Base-by-base conservation (phyloP, 2,329 filamentous ascomycete species). In the Dothistroma pini region DNA sequence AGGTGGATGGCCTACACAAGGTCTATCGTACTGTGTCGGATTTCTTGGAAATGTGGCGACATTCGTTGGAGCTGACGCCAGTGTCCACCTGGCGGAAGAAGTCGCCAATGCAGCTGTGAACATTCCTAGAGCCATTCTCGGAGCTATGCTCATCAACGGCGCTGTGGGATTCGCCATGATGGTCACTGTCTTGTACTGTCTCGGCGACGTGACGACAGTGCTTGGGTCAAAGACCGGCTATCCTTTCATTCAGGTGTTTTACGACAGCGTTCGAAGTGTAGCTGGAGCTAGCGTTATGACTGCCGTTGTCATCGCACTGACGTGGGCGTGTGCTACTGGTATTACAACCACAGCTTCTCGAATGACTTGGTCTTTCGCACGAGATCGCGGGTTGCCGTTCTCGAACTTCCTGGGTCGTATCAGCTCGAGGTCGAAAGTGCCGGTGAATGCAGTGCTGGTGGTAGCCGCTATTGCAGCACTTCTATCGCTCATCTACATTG, bases 401-500 rank as follows among this genome's bases (percentile, higher is more conserved):
- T 71, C 72, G 14, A 56, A 69, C 1, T 75, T 74, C 35, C 75
- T 82, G 14, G 72, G 63, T 50, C 60, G 63, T 44, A 71, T 75
- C n/a, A 64, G 65, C 50, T 52, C 64, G 2, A 62, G 68, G 25
- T 70, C 70, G 3, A 65, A 65, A 52, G 65, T 75, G 4, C 73
- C 73, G 0, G 67, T 72, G 48, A 63, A 64, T 11, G 72, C 72
- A 2, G 69, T 71, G 10, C 34, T 74, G 10, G 80, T 80, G 1
- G 81, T 83, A 61, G 78, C 87, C 0, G 83, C 82, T 1, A 82
- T 85, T 0, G 83, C 84, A 5, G 70, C 69, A 7, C 65, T 75
- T 7, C 67, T 79, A n/a, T 72, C 71, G 1, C 68, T 79, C 5
- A 78, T 80, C 62, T 77, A 79, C 62, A 75, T 79, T 38, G 78